Conservation (phyloP, 441 rosid genomes). For the Heliophila coronopifolia region DNA sequence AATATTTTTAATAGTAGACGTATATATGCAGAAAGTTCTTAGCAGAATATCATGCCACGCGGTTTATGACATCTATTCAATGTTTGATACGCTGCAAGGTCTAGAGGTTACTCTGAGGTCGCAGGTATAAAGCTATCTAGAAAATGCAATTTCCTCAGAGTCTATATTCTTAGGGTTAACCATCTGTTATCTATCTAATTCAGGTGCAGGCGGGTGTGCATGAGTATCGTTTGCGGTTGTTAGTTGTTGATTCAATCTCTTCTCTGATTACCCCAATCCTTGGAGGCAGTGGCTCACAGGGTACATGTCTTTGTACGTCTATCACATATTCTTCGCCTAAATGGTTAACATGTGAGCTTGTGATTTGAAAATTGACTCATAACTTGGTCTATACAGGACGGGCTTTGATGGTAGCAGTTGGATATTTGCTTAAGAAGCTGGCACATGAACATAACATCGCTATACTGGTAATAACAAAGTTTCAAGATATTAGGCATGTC, state of each 20-base stretch:
- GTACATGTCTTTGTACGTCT: slow-evolving; percentile 37
- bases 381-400: slow-evolving; percentile 43
- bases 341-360: neutral
- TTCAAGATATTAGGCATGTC: neutral
- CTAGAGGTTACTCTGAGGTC: slow-evolving; percentile 21
- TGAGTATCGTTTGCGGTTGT: slow-evolving; percentile 35
- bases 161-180: slow-evolving; percentile 11
- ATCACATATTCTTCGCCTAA: neutral
- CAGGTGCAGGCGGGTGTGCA: slow-evolving; percentile 32
- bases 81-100: slow-evolving; percentile 29
- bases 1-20: neutral
- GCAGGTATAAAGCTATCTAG: slow-evolving; percentile 22
- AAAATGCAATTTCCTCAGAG: slow-evolving; percentile 8
- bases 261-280: slow-evolving; percentile 66
- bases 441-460: slow-evolving; percentile 70
- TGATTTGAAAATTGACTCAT: neutral
- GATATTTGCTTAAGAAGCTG: slow-evolving; percentile 67
- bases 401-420: slow-evolving; percentile 71
- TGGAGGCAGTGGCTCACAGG: slow-evolving; percentile 61
- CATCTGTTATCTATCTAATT: neutral
- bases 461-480: slow-evolving; percentile 42
- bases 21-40: slow-evolving; percentile 20
- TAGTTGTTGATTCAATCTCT: slow-evolving; percentile 70
- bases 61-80: slow-evolving; percentile 28
- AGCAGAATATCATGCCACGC: slow-evolving; percentile 28